phyloP scores from a whole-genome alignment of 495 filamentous ascomycete species.

The Trypethelium eluteriae region DNA sequence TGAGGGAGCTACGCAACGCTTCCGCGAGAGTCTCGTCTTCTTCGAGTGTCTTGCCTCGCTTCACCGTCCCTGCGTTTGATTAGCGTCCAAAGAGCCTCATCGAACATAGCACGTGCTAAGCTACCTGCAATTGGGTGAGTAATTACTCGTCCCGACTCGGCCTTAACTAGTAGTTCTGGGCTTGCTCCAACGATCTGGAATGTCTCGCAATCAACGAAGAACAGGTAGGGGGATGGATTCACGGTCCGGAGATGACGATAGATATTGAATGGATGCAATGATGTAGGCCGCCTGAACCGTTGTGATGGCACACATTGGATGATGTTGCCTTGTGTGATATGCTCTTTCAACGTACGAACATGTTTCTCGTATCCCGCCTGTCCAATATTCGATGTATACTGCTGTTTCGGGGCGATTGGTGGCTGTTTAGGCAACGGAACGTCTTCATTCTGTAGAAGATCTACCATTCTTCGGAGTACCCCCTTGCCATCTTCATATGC shows the following conservation, averaged over 20 bases:
- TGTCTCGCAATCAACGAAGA: slow-evolving; percentile 82
- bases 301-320: slow-evolving; percentile 97
- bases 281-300: slow-evolving; percentile 79
- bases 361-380: slow-evolving; percentile 78
- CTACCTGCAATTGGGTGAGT: slow-evolving; percentile 79
- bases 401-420: slow-evolving; percentile 60
- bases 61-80: slow-evolving; percentile 60
- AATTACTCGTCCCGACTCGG: slow-evolving; percentile 78
- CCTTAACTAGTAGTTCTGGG: slow-evolving; percentile 88
- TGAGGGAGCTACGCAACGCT: slow-evolving; percentile 69
- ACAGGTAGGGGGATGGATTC: slow-evolving; percentile 93
- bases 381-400: slow-evolving; percentile 92
- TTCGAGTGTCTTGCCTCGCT: slow-evolving; percentile 68
- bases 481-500: slow-evolving; percentile 59
- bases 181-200: slow-evolving; percentile 95
- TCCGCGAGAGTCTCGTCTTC: slow-evolving; percentile 74
- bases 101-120: background rate
- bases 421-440: slow-evolving; percentile 69
- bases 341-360: slow-evolving; percentile 70
- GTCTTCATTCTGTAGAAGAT: slow-evolving; percentile 60
- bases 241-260: slow-evolving; percentile 92
- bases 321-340: slow-evolving; percentile 86
- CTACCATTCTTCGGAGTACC: slow-evolving; percentile 57
- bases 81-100: background rate
- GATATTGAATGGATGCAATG: slow-evolving; percentile 93